Base-by-base conservation (phyloP, 768 basidiomycete species). In the Auricularia sp. region DNA sequence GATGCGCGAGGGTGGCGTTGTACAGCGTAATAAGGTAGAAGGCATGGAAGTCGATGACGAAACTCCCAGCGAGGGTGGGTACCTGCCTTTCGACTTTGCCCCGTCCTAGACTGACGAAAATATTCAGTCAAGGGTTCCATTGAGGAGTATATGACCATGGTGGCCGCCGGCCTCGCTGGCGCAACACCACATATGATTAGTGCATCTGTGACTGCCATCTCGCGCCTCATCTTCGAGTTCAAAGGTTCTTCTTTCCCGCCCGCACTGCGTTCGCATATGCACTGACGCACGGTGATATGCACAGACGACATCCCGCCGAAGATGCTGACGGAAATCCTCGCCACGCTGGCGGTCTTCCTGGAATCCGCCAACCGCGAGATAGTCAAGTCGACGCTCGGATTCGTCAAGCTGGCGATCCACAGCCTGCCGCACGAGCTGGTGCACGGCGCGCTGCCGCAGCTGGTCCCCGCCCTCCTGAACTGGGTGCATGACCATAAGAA, bases 401-500 rank as follows among this genome's bases (percentile, higher is more conserved):
- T 93, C 73, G 78, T 96, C 76, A 98, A 98, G 73, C 88, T 99
- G 51, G 86, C 87, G 7, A 87, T 95, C 66, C 94, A 98, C 70
- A 88, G 92, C 0, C 81, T 98, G 33, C 82, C 93, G 0, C 68
- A 78, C 0, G 82, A 87, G 3, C 74, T 91, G 65, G 77, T 97
- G 56, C 82, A 81, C n/a, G 90, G 89, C 0, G 87, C 95, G 68
- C 79, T 99, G 8, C 79, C 81, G 33, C 79, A 79, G 29, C 80
- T 98, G 29, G 91, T 98, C 0, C 91, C 93, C 0, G 89, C 87
- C 0, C 81, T 99, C 12, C 79, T 98, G 39, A 81, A 80, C 58
- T 96, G 97, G 93, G 92, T 93, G 4, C 93, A 97, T 72, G 95
- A 98, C 71, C 96, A 98, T 77, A 96, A 96, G 74, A 98, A 98